These are phyloP conservation scores for Fraxinus anomala DNA, from an alignment of 257 asterid genomes.

Conservation along the genomic window DNA sequence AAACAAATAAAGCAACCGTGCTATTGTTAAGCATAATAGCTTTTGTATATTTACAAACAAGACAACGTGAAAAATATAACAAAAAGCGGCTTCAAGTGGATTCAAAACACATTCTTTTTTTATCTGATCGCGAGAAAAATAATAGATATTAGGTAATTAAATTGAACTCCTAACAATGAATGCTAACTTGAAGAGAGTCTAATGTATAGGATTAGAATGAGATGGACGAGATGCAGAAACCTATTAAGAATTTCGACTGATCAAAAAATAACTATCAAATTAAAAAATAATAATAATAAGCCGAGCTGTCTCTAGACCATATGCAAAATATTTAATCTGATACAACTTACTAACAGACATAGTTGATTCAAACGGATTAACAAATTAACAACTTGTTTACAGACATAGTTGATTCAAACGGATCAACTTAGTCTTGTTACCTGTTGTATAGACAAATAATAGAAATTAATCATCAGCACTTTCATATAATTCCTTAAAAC, in stretches of 20 bases:
- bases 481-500: constrained; percentile 12
- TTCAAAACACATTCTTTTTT: not conserved
- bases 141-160: not conserved
- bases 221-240: not conserved
- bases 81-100: constrained; percentile 7
- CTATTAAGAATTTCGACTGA: not conserved
- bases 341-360: not conserved
- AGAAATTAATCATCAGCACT: not conserved
- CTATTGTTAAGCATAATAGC: not conserved
- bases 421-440: not conserved
- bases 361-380: not conserved
- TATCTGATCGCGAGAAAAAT: not conserved
- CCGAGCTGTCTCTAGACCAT: not conserved
- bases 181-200: not conserved
- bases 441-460: constrained; percentile 10
- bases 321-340: not conserved
- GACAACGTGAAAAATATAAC: not conserved
- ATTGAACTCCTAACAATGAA: not conserved
- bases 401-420: not conserved
- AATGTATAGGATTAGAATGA: not conserved
- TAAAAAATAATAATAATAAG: too few relatives aligned
- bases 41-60: not conserved
- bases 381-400: too few relatives aligned
- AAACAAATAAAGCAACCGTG: not conserved
- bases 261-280: not conserved